Evolutionary conservation across 1,139 yeast species (phyloP).

Genomic region (Debaryomyces sp.): DNA sequence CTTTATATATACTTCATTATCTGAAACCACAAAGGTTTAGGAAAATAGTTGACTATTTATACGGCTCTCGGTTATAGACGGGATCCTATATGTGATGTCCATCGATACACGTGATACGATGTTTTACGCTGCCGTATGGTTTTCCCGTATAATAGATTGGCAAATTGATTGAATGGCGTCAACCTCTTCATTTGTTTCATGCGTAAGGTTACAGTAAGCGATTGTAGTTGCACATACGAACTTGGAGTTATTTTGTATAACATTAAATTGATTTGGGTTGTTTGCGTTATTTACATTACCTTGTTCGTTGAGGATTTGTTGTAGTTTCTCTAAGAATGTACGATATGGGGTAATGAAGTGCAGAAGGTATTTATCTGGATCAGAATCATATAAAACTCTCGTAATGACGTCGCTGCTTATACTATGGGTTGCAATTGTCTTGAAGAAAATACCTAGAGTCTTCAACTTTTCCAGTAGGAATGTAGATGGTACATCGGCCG

Average conservation of each 20-base stretch:
- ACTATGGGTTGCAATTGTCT: slow-evolving; percentile 5
- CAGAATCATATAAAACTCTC: slow-evolving; percentile 8
- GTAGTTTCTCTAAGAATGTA: slow-evolving; percentile 16
- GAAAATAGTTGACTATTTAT: not conserved
- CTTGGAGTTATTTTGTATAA: slow-evolving; percentile 35
- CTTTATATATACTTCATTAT: not conserved
- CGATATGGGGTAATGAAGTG: slow-evolving; percentile 20
- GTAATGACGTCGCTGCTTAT: not conserved
- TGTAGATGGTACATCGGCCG: slow-evolving; percentile 10
- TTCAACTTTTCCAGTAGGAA: slow-evolving; percentile 31
- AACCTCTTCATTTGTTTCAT: not conserved
- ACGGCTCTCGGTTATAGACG: slow-evolving; percentile 1
- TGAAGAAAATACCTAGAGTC: slow-evolving; percentile 28
- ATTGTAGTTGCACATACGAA: slow-evolving; percentile 35
- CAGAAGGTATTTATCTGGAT: slow-evolving; percentile 14
- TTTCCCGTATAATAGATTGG: slow-evolving; percentile 1
- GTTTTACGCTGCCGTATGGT: not conserved
- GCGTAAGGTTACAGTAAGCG: slow-evolving; percentile 2
- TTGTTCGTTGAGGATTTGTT: not conserved
- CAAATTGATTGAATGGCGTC: not conserved
- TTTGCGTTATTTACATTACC: not conserved
- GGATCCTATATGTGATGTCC: not conserved
- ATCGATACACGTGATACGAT: not conserved
- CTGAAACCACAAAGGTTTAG: not conserved
- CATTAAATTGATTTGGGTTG: slow-evolving; percentile 16